Conservation (phyloP, 179 eudicot genomes). For the Vitellaria paradoxa region DNA sequence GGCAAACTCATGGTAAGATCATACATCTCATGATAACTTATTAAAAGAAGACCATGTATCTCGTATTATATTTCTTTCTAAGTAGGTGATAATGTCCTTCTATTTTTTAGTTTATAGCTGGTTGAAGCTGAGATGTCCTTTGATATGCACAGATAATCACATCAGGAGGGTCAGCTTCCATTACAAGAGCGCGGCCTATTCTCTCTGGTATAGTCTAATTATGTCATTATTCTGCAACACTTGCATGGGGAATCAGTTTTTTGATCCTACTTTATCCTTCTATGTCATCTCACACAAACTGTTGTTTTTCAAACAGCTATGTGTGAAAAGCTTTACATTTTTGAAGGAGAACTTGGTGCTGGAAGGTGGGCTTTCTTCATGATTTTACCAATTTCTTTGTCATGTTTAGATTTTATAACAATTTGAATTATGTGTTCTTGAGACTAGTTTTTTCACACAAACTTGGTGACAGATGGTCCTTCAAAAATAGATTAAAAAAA, state of each 20-base stretch:
- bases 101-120: background rate
- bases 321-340: conserved; percentile 55
- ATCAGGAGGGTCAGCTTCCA: conserved; percentile 68
- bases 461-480: background rate
- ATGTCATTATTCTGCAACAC: background rate
- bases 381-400: background rate
- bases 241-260: background rate
- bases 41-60: no score
- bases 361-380: conserved; percentile 61
- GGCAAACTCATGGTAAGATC: conserved; percentile 67
- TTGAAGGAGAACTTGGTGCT: conserved; percentile 81
- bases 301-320: conserved; percentile 51
- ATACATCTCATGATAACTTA: background rate
- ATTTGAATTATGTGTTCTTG: background rate
- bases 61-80: conserved; percentile 3
- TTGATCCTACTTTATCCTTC: no score
- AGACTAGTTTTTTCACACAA: background rate
- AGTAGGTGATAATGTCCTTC: background rate
- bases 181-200: conserved; percentile 56
- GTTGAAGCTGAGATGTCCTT: conserved; percentile 12
- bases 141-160: conserved; percentile 53
- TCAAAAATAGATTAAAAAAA: background rate
- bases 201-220: conserved; percentile 53
- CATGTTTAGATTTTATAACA: background rate
- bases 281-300: conserved; percentile 9